Evolutionary conservation across 2,329 filamentous ascomycete species (phyloP), one percentile per base, ranked within the genome.

Genomic region (Exophiala aquamarina): DNA sequence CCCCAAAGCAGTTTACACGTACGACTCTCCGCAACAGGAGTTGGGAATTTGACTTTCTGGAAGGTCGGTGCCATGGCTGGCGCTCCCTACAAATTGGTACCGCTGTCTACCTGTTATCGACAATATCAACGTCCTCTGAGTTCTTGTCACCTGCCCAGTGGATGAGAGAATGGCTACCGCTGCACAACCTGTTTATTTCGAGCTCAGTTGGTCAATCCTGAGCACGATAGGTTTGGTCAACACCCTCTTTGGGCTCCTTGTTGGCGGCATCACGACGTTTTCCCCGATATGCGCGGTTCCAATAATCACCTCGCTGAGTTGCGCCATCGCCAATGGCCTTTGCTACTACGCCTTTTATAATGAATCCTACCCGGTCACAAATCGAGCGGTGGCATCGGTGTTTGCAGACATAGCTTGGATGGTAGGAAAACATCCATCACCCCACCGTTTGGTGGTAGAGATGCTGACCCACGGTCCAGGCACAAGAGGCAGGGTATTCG

Each of bases 261-360:
- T 34, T 34, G 32, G 13, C 14, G 32, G 32, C 13, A 34, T 34
- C 6, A 34, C 32, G 14, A 7, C 32, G n/a, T 34, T 34, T n/a
- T 34, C 32, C 5, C 32, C 32, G n/a, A n/a, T 34, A 6, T 34
- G 32, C 32, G 32, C 32, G 6, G 32, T 34, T 7, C 32, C 32
- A 34, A 34, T 34, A 7, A 7, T 34, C n/a, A 34, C 32, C 6
- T 34, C 32, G 14, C 5, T 34, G 6, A 8, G 6, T 34, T 6
- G 32, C 32, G 32, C 32, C 13, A n/a, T 34, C 6, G 32, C 32
- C 32, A 34, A 34, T 18, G 32, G 32, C 32, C 32, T 34, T 14
- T 34, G 32, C 32, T 34, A 7, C 32, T 34, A 34, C 14, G 32
- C 32, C 6, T 34, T 34, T 34, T 34, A 34, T 34, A 34, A 34